Conservation (phyloP, 768 basidiomycete genomes). For the Suillus occidentalis region DNA sequence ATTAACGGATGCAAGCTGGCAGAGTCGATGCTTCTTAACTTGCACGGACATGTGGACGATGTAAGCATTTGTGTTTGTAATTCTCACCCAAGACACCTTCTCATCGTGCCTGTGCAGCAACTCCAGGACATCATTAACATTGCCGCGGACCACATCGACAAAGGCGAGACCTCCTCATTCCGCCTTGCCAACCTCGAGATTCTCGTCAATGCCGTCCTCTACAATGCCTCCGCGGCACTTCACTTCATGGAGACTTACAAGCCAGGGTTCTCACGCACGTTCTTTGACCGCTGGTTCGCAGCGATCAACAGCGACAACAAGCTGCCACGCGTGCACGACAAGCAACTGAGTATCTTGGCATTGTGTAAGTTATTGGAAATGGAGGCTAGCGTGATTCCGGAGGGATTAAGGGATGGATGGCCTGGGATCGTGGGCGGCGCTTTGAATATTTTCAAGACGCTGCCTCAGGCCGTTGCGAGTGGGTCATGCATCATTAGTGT, state of each 20-base stretch:
- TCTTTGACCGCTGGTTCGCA: slow-evolving; percentile 85
- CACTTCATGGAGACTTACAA: slow-evolving; percentile 67
- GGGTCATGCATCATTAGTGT: slow-evolving; percentile 19
- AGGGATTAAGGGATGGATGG: slow-evolving; percentile 68
- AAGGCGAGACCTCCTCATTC: slow-evolving; percentile 60
- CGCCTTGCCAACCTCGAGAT: slow-evolving; percentile 81
- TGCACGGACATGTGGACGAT: slow-evolving; percentile 76
- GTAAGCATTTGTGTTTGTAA: slow-evolving; percentile 40
- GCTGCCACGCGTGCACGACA: slow-evolving; percentile 87
- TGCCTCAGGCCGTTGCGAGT: slow-evolving; percentile 79
- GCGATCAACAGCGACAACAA: slow-evolving; percentile 58
- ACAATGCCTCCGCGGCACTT: slow-evolving; percentile 78
- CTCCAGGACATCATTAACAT: slow-evolving; percentile 66
- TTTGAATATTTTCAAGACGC: slow-evolving; percentile 71
- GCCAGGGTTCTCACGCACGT: slow-evolving; percentile 62
- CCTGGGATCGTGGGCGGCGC: slow-evolving; percentile 68
- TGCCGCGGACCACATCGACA: slow-evolving; percentile 58
- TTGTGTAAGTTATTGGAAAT: slow-evolving; percentile 78
- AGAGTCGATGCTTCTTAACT: slow-evolving; percentile 78
- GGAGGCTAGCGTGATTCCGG: slow-evolving; percentile 55
- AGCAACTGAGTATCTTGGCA: slow-evolving; percentile 78
- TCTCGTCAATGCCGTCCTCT: slow-evolving; percentile 78
- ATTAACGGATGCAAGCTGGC: slow-evolving; percentile 85
- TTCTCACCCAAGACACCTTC: neutral
- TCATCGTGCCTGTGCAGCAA: slow-evolving; percentile 37